Base-by-base conservation (phyloP, 108 stramenopile genomes). In the Skeletonema costatum region DNA sequence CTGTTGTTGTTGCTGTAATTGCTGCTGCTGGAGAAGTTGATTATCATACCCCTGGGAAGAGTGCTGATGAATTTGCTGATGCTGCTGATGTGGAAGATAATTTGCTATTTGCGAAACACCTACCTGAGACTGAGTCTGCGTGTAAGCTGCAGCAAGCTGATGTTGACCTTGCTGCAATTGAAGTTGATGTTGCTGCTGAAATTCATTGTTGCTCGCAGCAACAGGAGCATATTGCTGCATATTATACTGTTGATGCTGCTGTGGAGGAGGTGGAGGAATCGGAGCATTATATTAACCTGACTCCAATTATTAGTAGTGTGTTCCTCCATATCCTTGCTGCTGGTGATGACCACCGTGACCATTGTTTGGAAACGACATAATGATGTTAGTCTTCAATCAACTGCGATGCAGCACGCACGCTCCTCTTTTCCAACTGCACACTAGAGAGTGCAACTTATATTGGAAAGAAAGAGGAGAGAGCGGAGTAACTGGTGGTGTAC, bases 191-290 rank as follows among this genome's bases (percentile, higher is more conserved):
- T 46, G 44, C 44, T 46, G 44, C 14, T 11, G 44, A 16, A 14
- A 46, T 36, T 36, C 35, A 46, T 12, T 12, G 14, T 46, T 46
- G 14, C 3, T 46, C 44, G 44, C 7, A 56, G 53, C 6, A 19
- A 29, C 53, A 56, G 53, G 17, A 56, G 53, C 53, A 56, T 56
- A 56, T 10, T 56, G 53, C 53, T 56, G 53, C 21, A 56, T 56
- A 25, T 25, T 56, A 25, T 25, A 25, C 53, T 56, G 53, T 25
- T 56, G 53, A 5, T 25, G 53, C 25, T 25, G 53, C 17, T n/a
- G 51, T 16, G 7, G 51, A 3, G 53, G 53, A 29, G 9, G 53
- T 1, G 53, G 53, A 29, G 53, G 53, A 25, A 56, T 56, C 7
- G 53, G 53, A 56, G 53, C 53, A n/a, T 25, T 25, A 56, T 25